A percentile compares a stretch with the other conserved stretches of the same genome.
phyloP scores from a whole-genome alignment of 371 early-diverging fungal species.

The Smittium culicis region DNA sequence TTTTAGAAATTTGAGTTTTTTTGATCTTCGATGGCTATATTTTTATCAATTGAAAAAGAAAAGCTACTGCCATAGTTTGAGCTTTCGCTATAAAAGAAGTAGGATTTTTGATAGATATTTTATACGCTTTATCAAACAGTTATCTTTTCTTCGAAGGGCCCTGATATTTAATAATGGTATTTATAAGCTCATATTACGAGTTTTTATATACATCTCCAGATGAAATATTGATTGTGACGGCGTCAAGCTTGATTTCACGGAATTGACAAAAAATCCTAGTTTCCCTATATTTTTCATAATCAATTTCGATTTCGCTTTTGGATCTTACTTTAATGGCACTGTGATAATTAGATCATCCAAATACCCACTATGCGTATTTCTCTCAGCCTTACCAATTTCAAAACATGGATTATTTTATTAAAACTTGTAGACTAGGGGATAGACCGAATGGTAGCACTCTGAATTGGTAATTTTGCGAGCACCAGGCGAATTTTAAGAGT shows the following conservation, averaged over 20 bases:
- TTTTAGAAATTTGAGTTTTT: too few relatives aligned
- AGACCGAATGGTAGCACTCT: conserved; percentile 13
- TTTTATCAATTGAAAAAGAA: background rate
- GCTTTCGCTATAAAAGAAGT: conserved; percentile 12
- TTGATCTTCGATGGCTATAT: background rate
- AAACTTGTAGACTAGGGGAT: background rate
- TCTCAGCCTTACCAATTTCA: background rate
- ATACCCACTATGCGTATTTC: background rate
- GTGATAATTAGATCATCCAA: background rate
- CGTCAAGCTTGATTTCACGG: background rate
- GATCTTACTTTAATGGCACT: conserved; percentile 2
- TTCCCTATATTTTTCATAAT: conserved; percentile 8
- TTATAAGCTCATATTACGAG: background rate
- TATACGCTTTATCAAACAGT: background rate
- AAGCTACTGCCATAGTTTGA: conserved; percentile 7
- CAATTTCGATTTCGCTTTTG: conserved; percentile 13
- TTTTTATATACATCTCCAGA: background rate
- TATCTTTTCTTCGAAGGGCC: background rate
- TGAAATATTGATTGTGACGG: background rate
- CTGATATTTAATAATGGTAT: background rate
- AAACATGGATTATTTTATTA: background rate
- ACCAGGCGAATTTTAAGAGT: background rate
- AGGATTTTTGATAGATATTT: background rate
- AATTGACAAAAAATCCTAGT: background rate
- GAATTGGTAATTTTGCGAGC: conserved; percentile 24